Evolutionary conservation across 1,139 yeast genomes (phyloP), one percentile per base, ranked within the genome.

Genomic region (Eremothecium sinecaudum): DNA sequence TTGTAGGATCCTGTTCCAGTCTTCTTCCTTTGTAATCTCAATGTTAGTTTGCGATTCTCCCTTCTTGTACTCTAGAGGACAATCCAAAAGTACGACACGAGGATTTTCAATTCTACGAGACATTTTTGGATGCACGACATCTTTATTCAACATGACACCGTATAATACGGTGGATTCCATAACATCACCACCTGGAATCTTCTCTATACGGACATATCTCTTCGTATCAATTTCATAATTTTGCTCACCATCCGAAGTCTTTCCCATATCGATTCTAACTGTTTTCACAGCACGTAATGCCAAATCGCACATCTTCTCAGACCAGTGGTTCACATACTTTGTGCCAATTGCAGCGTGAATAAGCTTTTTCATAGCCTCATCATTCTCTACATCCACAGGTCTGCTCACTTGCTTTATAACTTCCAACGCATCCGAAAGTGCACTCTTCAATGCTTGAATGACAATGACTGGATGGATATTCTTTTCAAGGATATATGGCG

Each of bases 31-130:
- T 34, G 95, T 80, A 61, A 92, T 87, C 66, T 92, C 99, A 50
- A 92, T 86, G 62, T 90, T 90, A 38, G 98, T 90, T 61, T 92
- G 98, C 2, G 96, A 86, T 64, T 92, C 99, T 42, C 98, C 99
- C 71, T 92, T 92, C 65, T 92, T 92, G 65, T 92, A 92, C 63
- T 92, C 99, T 51, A 92, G 69, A 13, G 99, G 97, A 61, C 97
- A 87, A 62, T 92, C 98, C 50, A 92, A 70, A 45, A 92, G 70
- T 25, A 92, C 72, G 37, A 92, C 74, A 46, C 92, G 71, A 33
- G 99, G 99, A 53, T 84, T 82, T 54, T 79, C 84, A 47, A 90
- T 82, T 49, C 67, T 56, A 59, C 98, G 76, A 49, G 78, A 78
- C 99, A 92, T 92, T 62, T 87, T 86, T 44, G 99, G 98, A 61